Conservation (phyloP, 2,329 filamentous ascomycete species). For the Aspergillus quadrilineatus region DNA sequence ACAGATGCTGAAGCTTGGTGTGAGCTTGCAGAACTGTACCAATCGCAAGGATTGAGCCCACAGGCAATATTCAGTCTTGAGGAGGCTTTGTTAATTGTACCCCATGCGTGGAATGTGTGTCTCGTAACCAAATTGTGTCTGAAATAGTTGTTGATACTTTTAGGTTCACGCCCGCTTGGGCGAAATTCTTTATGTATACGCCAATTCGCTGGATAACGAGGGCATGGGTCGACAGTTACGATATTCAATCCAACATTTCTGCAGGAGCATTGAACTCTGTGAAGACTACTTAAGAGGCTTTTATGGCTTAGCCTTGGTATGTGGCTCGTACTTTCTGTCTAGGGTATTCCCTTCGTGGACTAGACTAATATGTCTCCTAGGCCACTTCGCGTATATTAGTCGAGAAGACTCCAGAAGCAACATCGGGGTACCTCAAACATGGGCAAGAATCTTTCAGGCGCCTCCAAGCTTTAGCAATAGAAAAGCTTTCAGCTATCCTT, state of each 20-base stretch:
- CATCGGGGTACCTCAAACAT: constrained; percentile 14
- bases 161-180: constrained; percentile 84
- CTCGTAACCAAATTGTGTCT: background rate
- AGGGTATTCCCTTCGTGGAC: background rate
- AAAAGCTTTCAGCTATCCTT: constrained; percentile 39
- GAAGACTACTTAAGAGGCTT: constrained; percentile 89
- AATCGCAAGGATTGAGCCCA: constrained; percentile 71
- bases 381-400: constrained; percentile 30
- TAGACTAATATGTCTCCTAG: constrained; percentile 17
- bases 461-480: constrained; percentile 38
- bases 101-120: constrained; percentile 92
- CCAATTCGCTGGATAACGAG: constrained; percentile 36
- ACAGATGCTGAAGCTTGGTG: constrained; percentile 93
- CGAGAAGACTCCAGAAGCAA: constrained; percentile 16
- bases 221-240: constrained; percentile 54
- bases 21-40: constrained; percentile 84
- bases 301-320: constrained; percentile 81
- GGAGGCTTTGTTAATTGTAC: constrained; percentile 80
- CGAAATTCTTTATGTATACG: constrained; percentile 74
- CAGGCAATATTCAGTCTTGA: constrained; percentile 88
- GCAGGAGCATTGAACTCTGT: constrained; percentile 87
- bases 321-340: constrained; percentile 22
- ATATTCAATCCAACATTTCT: constrained; percentile 80
- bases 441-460: constrained; percentile 29
- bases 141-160: constrained; percentile 9